Percentiles rank a stretch among this genome's conserved stretches.
phyloP scores from a whole-genome alignment of 495 filamentous ascomycete species.

The Talaromyces nanjingensis region DNA sequence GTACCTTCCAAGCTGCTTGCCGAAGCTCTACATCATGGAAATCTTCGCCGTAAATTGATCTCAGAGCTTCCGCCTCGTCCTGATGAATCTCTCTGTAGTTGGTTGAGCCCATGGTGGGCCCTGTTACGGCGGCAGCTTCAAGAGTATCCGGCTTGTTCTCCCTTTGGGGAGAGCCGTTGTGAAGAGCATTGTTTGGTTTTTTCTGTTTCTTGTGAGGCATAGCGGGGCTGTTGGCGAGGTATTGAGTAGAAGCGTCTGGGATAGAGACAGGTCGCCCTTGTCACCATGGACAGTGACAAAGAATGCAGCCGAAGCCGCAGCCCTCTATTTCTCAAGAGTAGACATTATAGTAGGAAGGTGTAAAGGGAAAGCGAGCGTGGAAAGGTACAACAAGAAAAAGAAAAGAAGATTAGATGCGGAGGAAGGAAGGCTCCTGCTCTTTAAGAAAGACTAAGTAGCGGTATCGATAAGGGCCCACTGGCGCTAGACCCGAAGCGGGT shows the following conservation, averaged over 20 bases:
- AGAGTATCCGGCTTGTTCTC: slow-evolving; percentile 27
- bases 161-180: slow-evolving; percentile 25
- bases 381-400: neutral
- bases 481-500: neutral
- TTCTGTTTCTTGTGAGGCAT: slow-evolving; percentile 47
- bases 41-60: slow-evolving; percentile 90
- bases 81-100: slow-evolving; percentile 80
- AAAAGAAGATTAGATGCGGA: slow-evolving; percentile 7
- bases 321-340: slow-evolving; percentile 27
- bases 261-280: slow-evolving; percentile 18
- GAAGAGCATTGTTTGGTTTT: slow-evolving; percentile 25
- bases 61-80: slow-evolving; percentile 79
- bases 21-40: slow-evolving; percentile 66
- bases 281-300: slow-evolving; percentile 26
- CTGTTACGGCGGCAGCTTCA: slow-evolving; percentile 11
- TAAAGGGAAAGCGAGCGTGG: neutral
- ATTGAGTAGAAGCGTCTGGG: slow-evolving; percentile 9
- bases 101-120: slow-evolving; percentile 28
- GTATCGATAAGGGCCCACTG: slow-evolving; percentile 11
- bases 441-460: slow-evolving; percentile 4
- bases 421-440: neutral
- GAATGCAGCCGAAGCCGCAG: slow-evolving; percentile 35
- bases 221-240: slow-evolving; percentile 31
- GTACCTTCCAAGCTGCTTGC: slow-evolving; percentile 80
- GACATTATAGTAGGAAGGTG: slow-evolving; percentile 14